These are phyloP conservation scores for Puccinia polysora DNA, from an alignment of 1,284 basidiomycete species.

Conservation along the genomic window DNA sequence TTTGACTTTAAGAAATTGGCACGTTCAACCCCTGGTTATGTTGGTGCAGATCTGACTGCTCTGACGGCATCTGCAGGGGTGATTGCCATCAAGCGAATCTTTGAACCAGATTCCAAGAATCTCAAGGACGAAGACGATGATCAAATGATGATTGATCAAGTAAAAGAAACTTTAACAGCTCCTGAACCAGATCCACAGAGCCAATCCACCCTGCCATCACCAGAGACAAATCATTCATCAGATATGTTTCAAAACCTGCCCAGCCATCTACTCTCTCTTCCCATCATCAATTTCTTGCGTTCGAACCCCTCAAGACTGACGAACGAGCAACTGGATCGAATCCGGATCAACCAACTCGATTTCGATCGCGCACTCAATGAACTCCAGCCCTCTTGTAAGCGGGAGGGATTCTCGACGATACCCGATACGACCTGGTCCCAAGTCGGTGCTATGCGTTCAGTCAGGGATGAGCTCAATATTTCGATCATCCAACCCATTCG, in stretches of 20 bases:
- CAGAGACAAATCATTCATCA: slow-evolving; percentile 49
- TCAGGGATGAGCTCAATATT: slow-evolving; percentile 89
- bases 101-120: slow-evolving; percentile 56
- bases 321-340: slow-evolving; percentile 67
- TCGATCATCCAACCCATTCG: slow-evolving; percentile 92
- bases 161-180: slow-evolving; percentile 8
- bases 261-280: slow-evolving; percentile 58
- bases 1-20: slow-evolving; percentile 78
- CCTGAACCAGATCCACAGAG: slow-evolving; percentile 46
- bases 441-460: slow-evolving; percentile 80
- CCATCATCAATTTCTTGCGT: slow-evolving; percentile 82
- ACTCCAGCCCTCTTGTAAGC: slow-evolving; percentile 90
- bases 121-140: slow-evolving; percentile 26
- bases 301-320: slow-evolving; percentile 77
- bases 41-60: slow-evolving; percentile 87
- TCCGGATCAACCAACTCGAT: slow-evolving; percentile 74
- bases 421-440: slow-evolving; percentile 94
- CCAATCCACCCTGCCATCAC: slow-evolving; percentile 51
- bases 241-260: slow-evolving; percentile 57
- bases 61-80: slow-evolving; percentile 90
- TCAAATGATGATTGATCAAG: slow-evolving; percentile 30
- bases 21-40: slow-evolving; percentile 91
- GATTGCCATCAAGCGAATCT: slow-evolving; percentile 92
- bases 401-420: slow-evolving; percentile 94
- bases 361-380: slow-evolving; percentile 74